Base-by-base conservation (phyloP, 257 asterid species). In the Gardenia jasminoides region DNA sequence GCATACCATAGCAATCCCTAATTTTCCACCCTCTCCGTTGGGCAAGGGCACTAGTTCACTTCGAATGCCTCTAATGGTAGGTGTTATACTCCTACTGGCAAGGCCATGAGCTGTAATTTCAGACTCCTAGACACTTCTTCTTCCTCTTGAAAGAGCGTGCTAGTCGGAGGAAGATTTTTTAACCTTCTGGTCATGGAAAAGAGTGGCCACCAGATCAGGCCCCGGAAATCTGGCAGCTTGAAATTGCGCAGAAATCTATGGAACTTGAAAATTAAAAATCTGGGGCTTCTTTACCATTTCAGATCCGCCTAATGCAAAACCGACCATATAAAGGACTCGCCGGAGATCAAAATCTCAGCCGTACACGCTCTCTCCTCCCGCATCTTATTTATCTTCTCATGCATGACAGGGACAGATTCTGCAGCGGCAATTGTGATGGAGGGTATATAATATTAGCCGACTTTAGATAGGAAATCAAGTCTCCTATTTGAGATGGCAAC, bases 401-500 rank as follows among this genome's bases (percentile, higher is more conserved):
- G 89, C 92, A 88, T 52, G 99, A 92, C 74, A 93, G 74, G 41
- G 77, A 82, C 67, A 91, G 86, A 80, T 91, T 94, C 83, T 93
- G 97, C 79, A 89, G 62, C 52, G 87, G 83, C 59, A 82, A 79
- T 75, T 89, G 90, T 10, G 97, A 90, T 48, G 92, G 88, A 59
- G 98, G 97, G 81, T 83, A 89, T 19, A 76, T 84, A 71, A 72
- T 72, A 66, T 81, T 93, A 77, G 88, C 86, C 77, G 86, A 85
- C 86, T 89, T 92, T 89, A 96, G 75, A 48, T 46, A 80, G 79
- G 74, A 80, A 74, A 78, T 83, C 80, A 93, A 65, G 81, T 92
- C 93, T 30, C 70, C 59, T 86, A 91, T 87, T 90, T 91, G 97
- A 83, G 98, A 88, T 44, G 94, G 85, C 76, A 91, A 86, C 97